phyloP scores from a whole-genome alignment of 148 eudicot species.

The Amaranthus palmeri region DNA sequence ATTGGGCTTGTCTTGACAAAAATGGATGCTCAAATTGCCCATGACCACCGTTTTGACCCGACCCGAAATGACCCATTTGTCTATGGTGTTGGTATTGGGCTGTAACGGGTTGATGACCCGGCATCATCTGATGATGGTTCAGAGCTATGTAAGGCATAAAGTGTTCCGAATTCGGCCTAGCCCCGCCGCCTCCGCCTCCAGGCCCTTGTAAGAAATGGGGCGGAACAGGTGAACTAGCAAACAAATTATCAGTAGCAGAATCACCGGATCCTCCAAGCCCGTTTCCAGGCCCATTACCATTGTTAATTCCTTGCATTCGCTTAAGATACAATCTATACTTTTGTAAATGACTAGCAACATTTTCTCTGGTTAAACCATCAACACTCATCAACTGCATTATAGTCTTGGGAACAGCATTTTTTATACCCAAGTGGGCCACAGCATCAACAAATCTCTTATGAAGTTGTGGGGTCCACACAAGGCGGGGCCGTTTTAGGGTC shows the following conservation, averaged over 20 bases:
- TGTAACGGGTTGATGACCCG: slow-evolving; percentile 25
- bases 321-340: slow-evolving; percentile 65
- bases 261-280: slow-evolving; percentile 42
- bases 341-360: slow-evolving; percentile 72
- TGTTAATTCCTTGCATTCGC: slow-evolving; percentile 65
- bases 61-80: slow-evolving; percentile 57
- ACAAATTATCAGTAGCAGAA: slow-evolving; percentile 69
- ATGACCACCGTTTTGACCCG: slow-evolving; percentile 24
- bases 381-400: slow-evolving; percentile 87
- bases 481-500: slow-evolving; percentile 65
- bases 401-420: slow-evolving; percentile 78
- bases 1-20: slow-evolving; percentile 51
- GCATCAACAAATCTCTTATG: slow-evolving; percentile 78
- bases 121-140: slow-evolving; percentile 45
- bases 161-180: slow-evolving; percentile 41
- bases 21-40: slow-evolving; percentile 57
- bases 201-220: slow-evolving; percentile 62
- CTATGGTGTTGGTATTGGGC: slow-evolving; percentile 46
- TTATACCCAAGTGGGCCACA: slow-evolving; percentile 74
- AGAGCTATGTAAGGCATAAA: slow-evolving; percentile 55
- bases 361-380: slow-evolving; percentile 66
- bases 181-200: slow-evolving; percentile 19
- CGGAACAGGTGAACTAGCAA: slow-evolving; percentile 88
- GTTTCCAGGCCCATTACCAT: slow-evolving; percentile 20
- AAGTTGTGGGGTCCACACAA: slow-evolving; percentile 84